Evolutionary conservation across 345 rosid species (phyloP), one percentile per base, ranked within the genome.

Genomic region (Chamaenerion angustifolium): DNA sequence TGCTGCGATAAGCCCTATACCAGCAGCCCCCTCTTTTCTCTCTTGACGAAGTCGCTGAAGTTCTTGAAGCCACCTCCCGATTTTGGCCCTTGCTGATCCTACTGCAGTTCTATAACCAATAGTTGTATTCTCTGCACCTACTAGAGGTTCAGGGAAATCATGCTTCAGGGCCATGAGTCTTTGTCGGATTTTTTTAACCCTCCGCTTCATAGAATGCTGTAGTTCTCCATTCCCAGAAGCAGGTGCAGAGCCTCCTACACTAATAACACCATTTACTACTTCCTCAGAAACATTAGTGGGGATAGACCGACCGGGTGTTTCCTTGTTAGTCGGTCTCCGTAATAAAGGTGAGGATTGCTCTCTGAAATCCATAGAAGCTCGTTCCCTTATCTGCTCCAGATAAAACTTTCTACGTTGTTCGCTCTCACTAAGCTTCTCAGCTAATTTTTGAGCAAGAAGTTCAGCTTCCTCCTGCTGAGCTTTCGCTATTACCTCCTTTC

Each of bases 391-490:
- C 65, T 82, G 92, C 60, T 82, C 92, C 44, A 82, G 75, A 63
- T 72, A 74, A 68, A 79, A 72, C 54, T 79, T 82, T 51, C 82
- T 79, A 53, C 86, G 86, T 45, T 79, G 92, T 64, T 82, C 78
- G 63, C 92, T 82, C 61, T 82, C 92, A 18, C 71, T 69, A 11
- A 82, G 86, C 53, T 61, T 76, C 76, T 82, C 92, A 27, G 81
- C 80, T 65, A 82, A 77, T 61, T 82, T 82, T 59, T 71, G 92
- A 8, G 82, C 92, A 55, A 82, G 66, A 52, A 82, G 62, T 66
- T 82, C 92, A 61, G 92, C 86, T 75, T 82, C 92, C 71, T 82
- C 92, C 69, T 79, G 92, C 68, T 82, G 92, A 21, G 82, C 92
- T 60, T 75, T 82, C 56, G 74, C 86, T 75, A 86, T 77, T 50